These are phyloP conservation scores for Aciculoconidium aculeatum DNA, from an alignment of 805 yeast species.

Conservation along the genomic window DNA sequence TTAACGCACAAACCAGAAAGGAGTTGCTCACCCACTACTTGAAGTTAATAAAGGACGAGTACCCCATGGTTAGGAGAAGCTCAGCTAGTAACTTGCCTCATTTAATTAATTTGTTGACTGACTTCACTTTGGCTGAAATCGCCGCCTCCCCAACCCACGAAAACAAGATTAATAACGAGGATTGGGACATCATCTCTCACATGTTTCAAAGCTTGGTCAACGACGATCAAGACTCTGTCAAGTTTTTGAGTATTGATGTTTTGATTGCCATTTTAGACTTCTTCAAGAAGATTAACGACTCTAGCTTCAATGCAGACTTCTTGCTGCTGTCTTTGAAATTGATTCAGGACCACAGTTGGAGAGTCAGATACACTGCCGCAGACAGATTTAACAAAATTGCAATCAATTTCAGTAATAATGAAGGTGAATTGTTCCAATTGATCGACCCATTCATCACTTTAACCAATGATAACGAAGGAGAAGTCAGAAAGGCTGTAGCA, in stretches of 20 bases:
- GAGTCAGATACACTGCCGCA: constrained; percentile 98
- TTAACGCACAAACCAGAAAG: constrained; percentile 48
- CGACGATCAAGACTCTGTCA: constrained; percentile 94
- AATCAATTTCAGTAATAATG: constrained; percentile 51
- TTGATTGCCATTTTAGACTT: constrained; percentile 74
- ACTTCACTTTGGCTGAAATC: constrained; percentile 24
- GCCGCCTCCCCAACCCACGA: constrained; percentile 31
- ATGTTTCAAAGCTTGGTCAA: constrained; percentile 75
- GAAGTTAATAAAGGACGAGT: constrained; percentile 78
- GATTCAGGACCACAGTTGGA: constrained; percentile 90
- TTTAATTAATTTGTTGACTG: constrained; percentile 51
- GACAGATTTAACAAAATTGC: constrained; percentile 81
- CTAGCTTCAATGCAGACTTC: constrained; percentile 55
- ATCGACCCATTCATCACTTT: constrained; percentile 68
- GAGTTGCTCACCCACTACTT: constrained; percentile 62
- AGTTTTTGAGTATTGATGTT: constrained; percentile 82
- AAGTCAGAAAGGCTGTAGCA: constrained; percentile 91
- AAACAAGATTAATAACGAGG: constrained; percentile 45
- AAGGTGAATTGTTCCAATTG: constrained; percentile 50
- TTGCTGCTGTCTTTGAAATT: constrained; percentile 62
- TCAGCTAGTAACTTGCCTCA: constrained; percentile 82
- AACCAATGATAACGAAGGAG: constrained; percentile 92
- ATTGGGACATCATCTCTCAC: constrained; percentile 71
- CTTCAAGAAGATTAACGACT: constrained; percentile 53
- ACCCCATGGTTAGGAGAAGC: constrained; percentile 96